Evolutionary conservation across 257 asterid genomes (phyloP), one percentile per base, ranked within the genome.

Genomic region (Lavandula angustifolia): DNA sequence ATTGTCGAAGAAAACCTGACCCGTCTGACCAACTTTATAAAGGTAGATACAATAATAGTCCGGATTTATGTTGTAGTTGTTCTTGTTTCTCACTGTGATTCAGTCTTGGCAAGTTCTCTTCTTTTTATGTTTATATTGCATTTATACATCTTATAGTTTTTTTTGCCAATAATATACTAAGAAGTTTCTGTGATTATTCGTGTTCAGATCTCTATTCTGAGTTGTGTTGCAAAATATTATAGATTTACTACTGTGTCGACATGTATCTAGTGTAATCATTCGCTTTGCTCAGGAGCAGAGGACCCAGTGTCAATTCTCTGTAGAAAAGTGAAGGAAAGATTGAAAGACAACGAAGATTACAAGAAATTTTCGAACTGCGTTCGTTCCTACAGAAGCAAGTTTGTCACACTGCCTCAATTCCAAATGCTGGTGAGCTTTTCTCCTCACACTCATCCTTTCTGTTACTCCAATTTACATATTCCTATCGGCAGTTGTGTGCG

Each of bases 261-360:
- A 22, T 31, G 35, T 42, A 33, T 33, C 59, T 48, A 55, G 60
- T 43, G 29, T 60, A 31, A 49, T 67, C 44, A 37, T 54, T 52
- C 55, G 8, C 67, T 53, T 60, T 74, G 41, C 49, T 50, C 94
- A 88, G 96, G 88, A 68, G 52, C 79, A 73, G 85, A 62, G 62
- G 89, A 79, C 55, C 85, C 81, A n/a, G 79, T 71, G 43, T 65
- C 84, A 71, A 78, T 77, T 75, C 79, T 86, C 72, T 68, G 77
- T 44, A 82, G 82, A 77, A 85, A 84, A 78, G 88, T 84, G 77
- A 80, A 80, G 75, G 88, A 81, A 62, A 73, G 79, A 68, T 60
- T 86, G 64, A 81, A 76, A 67, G 82, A 76, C 60, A 49, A 82
- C 14, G 85, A 72, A 74, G 72, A 62, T 51, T 78, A 73, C 61